phyloP scores from a whole-genome alignment of 306 rosid genomes.

The Vicia faba region DNA sequence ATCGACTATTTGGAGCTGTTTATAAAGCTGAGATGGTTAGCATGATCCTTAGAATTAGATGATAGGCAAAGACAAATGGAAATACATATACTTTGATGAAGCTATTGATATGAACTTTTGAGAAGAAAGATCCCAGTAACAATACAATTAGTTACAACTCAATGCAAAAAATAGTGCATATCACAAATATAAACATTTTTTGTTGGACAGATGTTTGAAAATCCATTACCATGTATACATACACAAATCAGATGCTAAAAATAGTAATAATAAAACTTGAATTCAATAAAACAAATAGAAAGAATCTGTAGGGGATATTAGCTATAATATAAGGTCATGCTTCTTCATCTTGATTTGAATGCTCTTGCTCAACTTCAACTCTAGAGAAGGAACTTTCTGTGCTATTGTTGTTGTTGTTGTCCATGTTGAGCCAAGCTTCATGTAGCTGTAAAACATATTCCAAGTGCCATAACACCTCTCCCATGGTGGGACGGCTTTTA shows the following conservation, averaged over 20 bases:
- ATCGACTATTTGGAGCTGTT: too few species aligned
- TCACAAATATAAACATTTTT: slow-evolving; percentile 24
- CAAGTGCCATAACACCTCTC: slow-evolving; percentile 93
- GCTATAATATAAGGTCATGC: slow-evolving; percentile 31
- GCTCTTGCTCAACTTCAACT: slow-evolving; percentile 34
- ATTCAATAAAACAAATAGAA: slow-evolving; percentile 58
- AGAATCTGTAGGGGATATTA: slow-evolving; percentile 51
- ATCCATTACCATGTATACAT: slow-evolving; percentile 43
- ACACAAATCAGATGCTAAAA: slow-evolving; percentile 38
- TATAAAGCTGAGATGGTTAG: too few species aligned
- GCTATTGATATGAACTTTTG: slow-evolving; percentile 10
- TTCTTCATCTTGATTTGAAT: slow-evolving; percentile 40
- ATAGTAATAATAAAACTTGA: slow-evolving; percentile 34
- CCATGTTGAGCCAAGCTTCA: slow-evolving; percentile 73
- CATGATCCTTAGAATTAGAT: not conserved
- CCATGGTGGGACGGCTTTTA: slow-evolving; percentile 87
- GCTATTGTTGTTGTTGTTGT: slow-evolving; percentile 25
- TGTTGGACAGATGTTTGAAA: slow-evolving; percentile 15
- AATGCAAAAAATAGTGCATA: slow-evolving; percentile 32
- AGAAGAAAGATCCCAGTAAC: slow-evolving; percentile 28
- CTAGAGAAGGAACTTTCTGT: slow-evolving; percentile 53
- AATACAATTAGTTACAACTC: slow-evolving; percentile 34
- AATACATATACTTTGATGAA: slow-evolving; percentile 1
- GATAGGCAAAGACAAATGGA: slow-evolving; percentile 14
- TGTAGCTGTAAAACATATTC: slow-evolving; percentile 86